Percentiles rank a stretch among this genome's conserved stretches.
phyloP scores from a whole-genome alignment of 352 stramenopile genomes.

The Globisporangium ultimum region DNA sequence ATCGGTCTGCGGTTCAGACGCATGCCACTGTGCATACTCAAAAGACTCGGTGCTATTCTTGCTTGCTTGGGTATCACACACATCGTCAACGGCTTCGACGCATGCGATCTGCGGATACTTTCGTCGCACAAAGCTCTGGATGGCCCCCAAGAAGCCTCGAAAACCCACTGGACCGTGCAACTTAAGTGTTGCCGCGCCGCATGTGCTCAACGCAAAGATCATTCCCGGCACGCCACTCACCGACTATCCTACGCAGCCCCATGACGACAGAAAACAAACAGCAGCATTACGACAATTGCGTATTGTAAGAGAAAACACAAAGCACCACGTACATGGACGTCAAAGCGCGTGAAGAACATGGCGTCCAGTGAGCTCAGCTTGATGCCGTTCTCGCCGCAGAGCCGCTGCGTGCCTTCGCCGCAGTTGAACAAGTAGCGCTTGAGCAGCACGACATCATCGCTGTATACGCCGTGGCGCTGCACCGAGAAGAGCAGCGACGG shows the following conservation, averaged over 20 bases:
- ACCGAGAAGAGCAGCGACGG: conserved; percentile 65
- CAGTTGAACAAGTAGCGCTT: conserved; percentile 75
- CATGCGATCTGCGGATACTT: conserved; percentile 66
- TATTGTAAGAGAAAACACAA: not conserved
- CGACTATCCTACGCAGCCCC: conserved; percentile 24
- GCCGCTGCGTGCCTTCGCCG: conserved; percentile 60
- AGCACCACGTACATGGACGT: conserved; percentile 32
- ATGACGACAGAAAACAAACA: not conserved
- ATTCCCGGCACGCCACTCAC: conserved; percentile 65
- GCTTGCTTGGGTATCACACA: not conserved
- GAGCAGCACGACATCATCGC: conserved; percentile 50
- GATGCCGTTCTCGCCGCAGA: conserved; percentile 66
- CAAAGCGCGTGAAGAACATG: conserved; percentile 69
- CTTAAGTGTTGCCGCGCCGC: conserved; percentile 38
- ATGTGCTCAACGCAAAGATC: conserved; percentile 57
- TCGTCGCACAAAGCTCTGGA: conserved; percentile 63
- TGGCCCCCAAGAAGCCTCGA: conserved; percentile 34
- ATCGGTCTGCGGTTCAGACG: conserved; percentile 19
- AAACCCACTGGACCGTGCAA: conserved; percentile 47
- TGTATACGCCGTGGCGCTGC: conserved; percentile 64
- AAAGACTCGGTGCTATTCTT: conserved; percentile 4
- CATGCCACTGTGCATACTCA: conserved; percentile 19
- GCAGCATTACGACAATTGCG: not conserved
- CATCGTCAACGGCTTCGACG: conserved; percentile 21
- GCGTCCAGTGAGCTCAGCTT: conserved; percentile 67